These are phyloP conservation scores for Linnemannia zychae DNA, from an alignment of 192 early-diverging fungal species.

Conservation along the genomic window DNA sequence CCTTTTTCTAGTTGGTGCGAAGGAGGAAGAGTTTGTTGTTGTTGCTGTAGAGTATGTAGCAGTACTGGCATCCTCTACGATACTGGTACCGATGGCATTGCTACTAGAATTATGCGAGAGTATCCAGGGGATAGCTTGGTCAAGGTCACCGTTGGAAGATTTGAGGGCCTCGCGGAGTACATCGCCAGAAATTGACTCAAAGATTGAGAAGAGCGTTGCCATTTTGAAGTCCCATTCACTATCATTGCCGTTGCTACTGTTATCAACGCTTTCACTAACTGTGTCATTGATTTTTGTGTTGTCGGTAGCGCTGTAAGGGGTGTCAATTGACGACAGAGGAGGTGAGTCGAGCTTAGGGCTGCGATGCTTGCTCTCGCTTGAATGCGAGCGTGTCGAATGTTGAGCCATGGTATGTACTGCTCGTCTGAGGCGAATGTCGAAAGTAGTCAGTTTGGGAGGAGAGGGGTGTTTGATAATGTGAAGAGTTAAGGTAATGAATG, in stretches of 20 bases:
- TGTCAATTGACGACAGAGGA: background rate
- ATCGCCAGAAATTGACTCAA: constrained; percentile 31
- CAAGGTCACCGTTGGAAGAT: constrained; percentile 33
- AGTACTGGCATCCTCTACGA: background rate
- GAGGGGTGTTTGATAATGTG: background rate
- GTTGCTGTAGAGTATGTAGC: background rate
- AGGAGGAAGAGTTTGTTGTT: background rate
- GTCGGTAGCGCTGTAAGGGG: background rate
- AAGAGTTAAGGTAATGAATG: background rate
- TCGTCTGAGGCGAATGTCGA: background rate
- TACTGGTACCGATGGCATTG: too few species aligned
- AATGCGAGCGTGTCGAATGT: background rate
- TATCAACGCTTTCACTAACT: background rate
- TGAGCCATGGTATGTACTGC: background rate
- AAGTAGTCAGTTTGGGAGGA: background rate
- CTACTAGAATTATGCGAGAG: constrained; percentile 13
- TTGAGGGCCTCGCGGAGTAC: constrained; percentile 22
- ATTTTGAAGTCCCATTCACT: constrained; percentile 41
- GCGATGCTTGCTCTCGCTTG: background rate
- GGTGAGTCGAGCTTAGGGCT: background rate
- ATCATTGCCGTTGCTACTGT: background rate
- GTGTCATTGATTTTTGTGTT: background rate
- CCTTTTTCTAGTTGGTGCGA: constrained; percentile 12
- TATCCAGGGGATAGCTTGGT: constrained; percentile 41
- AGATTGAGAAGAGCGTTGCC: constrained; percentile 49